phyloP scores from a whole-genome alignment of 1,139 yeast genomes.

The Pichia sp. region DNA sequence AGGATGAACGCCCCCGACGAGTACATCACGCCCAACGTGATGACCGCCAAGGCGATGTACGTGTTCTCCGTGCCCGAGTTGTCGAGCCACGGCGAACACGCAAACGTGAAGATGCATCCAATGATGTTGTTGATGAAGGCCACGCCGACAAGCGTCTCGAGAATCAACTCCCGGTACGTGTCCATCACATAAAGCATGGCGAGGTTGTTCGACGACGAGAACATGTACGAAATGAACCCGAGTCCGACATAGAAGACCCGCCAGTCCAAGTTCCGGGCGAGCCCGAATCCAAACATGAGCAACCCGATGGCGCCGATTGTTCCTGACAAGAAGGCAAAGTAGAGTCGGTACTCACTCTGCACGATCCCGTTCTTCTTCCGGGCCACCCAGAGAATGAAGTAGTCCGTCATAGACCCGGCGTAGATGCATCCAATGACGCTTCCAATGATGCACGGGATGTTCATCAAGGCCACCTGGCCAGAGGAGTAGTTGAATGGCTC shows the following conservation, averaged over 20 bases:
- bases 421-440: slow-evolving; percentile 40
- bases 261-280: slow-evolving; percentile 37
- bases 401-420: slow-evolving; percentile 40
- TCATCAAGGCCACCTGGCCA: slow-evolving; percentile 39
- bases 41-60: slow-evolving; percentile 38
- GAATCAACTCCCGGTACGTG: slow-evolving; percentile 41
- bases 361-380: slow-evolving; percentile 38
- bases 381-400: slow-evolving; percentile 41
- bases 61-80: slow-evolving; percentile 37
- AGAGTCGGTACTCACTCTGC: slow-evolving; percentile 40
- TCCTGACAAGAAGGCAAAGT: slow-evolving; percentile 38
- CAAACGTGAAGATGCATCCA: slow-evolving; percentile 42
- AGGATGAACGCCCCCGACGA: slow-evolving; percentile 33
- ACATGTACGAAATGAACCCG: slow-evolving; percentile 40
- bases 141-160: slow-evolving; percentile 41
- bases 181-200: slow-evolving; percentile 42
- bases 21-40: slow-evolving; percentile 36
- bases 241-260: slow-evolving; percentile 38
- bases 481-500: slow-evolving; percentile 37
- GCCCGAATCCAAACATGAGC: slow-evolving; percentile 39
- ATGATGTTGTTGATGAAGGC: slow-evolving; percentile 39
- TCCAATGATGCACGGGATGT: slow-evolving; percentile 41
- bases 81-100: slow-evolving; percentile 41
- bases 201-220: slow-evolving; percentile 40
- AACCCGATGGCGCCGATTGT: slow-evolving; percentile 39